Conservation (phyloP, 176 grass and related monocot genomes). For the Eragrostis curvula region DNA sequence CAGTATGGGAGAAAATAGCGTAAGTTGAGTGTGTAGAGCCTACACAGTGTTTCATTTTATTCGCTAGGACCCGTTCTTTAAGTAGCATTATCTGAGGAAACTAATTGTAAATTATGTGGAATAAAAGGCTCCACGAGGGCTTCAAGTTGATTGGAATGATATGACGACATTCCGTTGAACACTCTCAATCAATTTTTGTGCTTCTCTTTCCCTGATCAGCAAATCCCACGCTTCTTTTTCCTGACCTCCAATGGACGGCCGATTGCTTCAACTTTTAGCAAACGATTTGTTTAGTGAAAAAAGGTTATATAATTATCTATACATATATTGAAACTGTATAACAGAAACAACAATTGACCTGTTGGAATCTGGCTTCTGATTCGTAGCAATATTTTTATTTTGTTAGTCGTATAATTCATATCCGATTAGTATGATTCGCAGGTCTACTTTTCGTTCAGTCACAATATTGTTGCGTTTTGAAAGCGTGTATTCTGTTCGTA, state of each 20-base stretch:
- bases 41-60: background rate
- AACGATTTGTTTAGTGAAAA: constrained; percentile 19
- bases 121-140: background rate
- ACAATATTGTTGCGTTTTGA: too few relatives aligned
- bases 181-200: background rate
- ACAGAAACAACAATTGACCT: background rate
- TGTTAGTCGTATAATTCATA: too few relatives aligned
- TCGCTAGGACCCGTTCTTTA: background rate
- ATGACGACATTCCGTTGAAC: background rate
- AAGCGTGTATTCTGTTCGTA: background rate
- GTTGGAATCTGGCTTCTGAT: background rate
- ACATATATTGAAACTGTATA: too few relatives aligned
- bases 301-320: background rate
- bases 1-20: background rate
- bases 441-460: too few relatives aligned
- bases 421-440: too few relatives aligned
- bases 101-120: background rate
- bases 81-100: background rate
- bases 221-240: background rate
- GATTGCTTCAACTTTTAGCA: constrained; percentile 36
- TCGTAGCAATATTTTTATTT: too few relatives aligned
- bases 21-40: background rate
- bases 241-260: constrained; percentile 13
- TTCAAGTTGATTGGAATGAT: background rate
- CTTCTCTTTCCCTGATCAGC: background rate